Evolutionary conservation across 495 filamentous ascomycete species (phyloP).

Genomic region (Penicillium cinerascens): DNA sequence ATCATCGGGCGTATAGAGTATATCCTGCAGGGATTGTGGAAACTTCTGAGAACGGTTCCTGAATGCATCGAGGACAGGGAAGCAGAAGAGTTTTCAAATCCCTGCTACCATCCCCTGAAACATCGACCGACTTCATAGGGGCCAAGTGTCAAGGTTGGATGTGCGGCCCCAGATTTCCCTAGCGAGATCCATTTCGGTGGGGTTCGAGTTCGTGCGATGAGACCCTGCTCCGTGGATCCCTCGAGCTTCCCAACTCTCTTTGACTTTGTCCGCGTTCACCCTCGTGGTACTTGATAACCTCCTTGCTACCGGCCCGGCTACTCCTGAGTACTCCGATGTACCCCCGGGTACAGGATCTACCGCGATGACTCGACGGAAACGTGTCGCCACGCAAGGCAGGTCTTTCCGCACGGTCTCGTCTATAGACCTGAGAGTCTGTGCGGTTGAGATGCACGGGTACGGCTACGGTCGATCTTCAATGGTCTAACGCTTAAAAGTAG

Average conservation of each 20-base stretch:
- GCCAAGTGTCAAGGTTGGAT: conserved; percentile 16
- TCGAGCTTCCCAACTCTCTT: not conserved
- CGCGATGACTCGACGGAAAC: not conserved
- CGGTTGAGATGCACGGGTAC: not conserved
- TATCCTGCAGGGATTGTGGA: conserved; percentile 24
- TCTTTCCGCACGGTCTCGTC: not conserved
- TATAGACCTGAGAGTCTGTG: not conserved
- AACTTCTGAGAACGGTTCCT: conserved; percentile 12
- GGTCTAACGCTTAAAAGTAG: not conserved
- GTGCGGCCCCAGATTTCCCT: conserved; percentile 33
- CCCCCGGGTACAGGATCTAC: not conserved
- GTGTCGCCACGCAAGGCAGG: conserved; percentile 10
- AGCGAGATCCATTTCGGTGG: conserved; percentile 29
- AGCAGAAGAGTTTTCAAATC: not conserved
- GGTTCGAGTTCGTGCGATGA: conserved; percentile 21
- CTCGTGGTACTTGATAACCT: not conserved
- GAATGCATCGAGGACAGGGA: not conserved
- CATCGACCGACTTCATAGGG: not conserved
- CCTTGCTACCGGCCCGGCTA: not conserved
- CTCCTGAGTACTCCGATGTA: not conserved
- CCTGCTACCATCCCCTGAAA: not conserved
- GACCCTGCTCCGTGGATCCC: conserved; percentile 16
- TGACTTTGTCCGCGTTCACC: not conserved
- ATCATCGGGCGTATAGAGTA: not conserved
- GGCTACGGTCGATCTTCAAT: not conserved